These are phyloP conservation scores for Calonectria ilicicola DNA, from an alignment of 2,329 filamentous ascomycete species.

Conservation along the genomic window DNA sequence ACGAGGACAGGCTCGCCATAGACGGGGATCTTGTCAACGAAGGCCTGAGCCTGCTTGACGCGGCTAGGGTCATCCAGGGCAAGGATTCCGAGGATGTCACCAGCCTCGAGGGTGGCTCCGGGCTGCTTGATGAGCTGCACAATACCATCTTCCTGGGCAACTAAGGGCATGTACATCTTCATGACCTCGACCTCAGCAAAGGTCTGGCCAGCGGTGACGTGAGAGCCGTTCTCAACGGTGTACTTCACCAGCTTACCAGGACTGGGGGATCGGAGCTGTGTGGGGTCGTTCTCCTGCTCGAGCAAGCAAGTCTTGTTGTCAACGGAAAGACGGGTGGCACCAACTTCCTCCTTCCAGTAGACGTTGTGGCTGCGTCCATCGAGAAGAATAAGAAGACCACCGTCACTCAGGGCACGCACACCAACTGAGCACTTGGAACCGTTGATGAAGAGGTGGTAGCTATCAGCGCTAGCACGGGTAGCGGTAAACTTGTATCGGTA, in stretches of 20 bases:
- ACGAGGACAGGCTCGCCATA: conserved; percentile 88
- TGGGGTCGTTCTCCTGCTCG: conserved; percentile 99
- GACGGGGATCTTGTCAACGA: conserved; percentile 89
- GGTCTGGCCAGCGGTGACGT: conserved; percentile 90
- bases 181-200: conserved; percentile 99
- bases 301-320: conserved; percentile 98
- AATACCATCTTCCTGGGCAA: conserved; percentile 93
- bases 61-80: conserved; percentile 94
- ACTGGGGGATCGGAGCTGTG: conserved; percentile 92
- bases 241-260: conserved; percentile 99
- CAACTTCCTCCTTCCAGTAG: conserved; percentile 99
- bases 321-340: conserved; percentile 93
- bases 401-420: conserved; percentile 91
- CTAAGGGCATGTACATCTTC: conserved; percentile 99
- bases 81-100: conserved; percentile 98
- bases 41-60: conserved; percentile 96
- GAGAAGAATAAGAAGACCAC: conserved; percentile 90
- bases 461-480: conserved; percentile 90
- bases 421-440: conserved; percentile 96
- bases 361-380: conserved; percentile 96
- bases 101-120: conserved; percentile 95
- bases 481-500: conserved; percentile 98
- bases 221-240: conserved; percentile 93
- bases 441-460: conserved; percentile 98
- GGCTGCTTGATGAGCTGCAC: conserved; percentile 99